phyloP scores from a whole-genome alignment of 1,139 yeast genomes.

The Kodamaea arcana region DNA sequence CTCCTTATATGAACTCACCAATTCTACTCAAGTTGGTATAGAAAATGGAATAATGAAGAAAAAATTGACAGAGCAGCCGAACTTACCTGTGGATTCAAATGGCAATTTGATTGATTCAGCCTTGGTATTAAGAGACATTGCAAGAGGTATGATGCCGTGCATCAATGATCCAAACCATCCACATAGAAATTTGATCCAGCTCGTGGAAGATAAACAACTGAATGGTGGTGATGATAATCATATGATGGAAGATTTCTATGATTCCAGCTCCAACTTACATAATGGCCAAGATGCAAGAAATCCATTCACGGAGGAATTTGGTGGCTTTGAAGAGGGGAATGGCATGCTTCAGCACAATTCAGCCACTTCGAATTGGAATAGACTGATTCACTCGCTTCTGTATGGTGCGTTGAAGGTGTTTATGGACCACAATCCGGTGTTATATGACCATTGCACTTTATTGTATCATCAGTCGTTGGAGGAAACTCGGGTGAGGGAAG shows the following conservation, averaged over 20 bases:
- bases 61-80: slow-evolving; percentile 38
- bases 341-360: slow-evolving; percentile 33
- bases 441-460: slow-evolving; percentile 89
- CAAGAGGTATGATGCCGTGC: slow-evolving; percentile 17
- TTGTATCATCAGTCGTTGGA: slow-evolving; percentile 73
- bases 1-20: slow-evolving; percentile 77
- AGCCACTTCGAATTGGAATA: slow-evolving; percentile 70
- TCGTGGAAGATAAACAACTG: slow-evolving; percentile 6
- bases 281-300: slow-evolving; percentile 14
- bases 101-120: slow-evolving; percentile 44
- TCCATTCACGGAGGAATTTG: slow-evolving; percentile 13
- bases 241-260: slow-evolving; percentile 43
- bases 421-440: slow-evolving; percentile 87
- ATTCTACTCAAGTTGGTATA: slow-evolving; percentile 47
- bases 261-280: slow-evolving; percentile 37
- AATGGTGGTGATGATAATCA: slow-evolving; percentile 7
- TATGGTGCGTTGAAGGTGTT: slow-evolving; percentile 88
- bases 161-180: slow-evolving; percentile 17
- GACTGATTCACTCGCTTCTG: slow-evolving; percentile 87
- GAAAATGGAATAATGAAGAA: slow-evolving; percentile 48
- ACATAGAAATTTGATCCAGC: slow-evolving; percentile 15
- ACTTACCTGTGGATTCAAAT: slow-evolving; percentile 42
- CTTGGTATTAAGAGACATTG: slow-evolving; percentile 25
- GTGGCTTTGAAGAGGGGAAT: slow-evolving; percentile 14
- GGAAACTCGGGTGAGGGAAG: slow-evolving; percentile 59